phyloP scores from a whole-genome alignment of 768 basidiomycete species.

The Trametes cubensis region DNA sequence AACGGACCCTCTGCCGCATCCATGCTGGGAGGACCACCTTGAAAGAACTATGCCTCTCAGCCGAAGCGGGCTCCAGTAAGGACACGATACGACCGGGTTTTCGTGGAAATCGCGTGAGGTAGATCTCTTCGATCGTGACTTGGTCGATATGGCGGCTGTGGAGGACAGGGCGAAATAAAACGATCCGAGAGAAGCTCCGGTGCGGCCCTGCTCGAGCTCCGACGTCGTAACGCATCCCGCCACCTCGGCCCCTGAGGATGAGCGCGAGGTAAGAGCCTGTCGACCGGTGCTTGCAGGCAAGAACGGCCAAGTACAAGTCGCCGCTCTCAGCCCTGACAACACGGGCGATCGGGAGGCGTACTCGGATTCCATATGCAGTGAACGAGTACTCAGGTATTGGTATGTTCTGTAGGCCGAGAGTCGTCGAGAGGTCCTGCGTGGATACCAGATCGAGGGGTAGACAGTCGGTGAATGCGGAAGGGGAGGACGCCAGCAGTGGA shows the following conservation, averaged over 20 bases:
- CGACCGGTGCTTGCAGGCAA: constrained; percentile 9
- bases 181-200: too few relatives aligned
- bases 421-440: neutral
- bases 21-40: neutral
- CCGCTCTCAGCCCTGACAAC: neutral
- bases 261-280: constrained; percentile 11
- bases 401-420: neutral
- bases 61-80: too few relatives aligned
- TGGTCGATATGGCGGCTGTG: too few relatives aligned
- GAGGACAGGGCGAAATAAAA: too few relatives aligned
- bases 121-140: too few relatives aligned
- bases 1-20: neutral
- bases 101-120: too few relatives aligned
- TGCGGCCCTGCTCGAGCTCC: neutral
- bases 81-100: too few relatives aligned
- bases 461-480: too few relatives aligned
- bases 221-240: constrained; percentile 10
- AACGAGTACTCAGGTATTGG: constrained; percentile 4
- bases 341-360: constrained; percentile 1
- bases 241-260: constrained; percentile 3
- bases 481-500: too few relatives aligned
- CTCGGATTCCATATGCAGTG: constrained; percentile 11
- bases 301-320: constrained; percentile 5
- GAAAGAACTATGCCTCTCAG: neutral
- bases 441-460: neutral